Conservation (phyloP, 73 alveolate species). For the Paraurostyla sp. region DNA sequence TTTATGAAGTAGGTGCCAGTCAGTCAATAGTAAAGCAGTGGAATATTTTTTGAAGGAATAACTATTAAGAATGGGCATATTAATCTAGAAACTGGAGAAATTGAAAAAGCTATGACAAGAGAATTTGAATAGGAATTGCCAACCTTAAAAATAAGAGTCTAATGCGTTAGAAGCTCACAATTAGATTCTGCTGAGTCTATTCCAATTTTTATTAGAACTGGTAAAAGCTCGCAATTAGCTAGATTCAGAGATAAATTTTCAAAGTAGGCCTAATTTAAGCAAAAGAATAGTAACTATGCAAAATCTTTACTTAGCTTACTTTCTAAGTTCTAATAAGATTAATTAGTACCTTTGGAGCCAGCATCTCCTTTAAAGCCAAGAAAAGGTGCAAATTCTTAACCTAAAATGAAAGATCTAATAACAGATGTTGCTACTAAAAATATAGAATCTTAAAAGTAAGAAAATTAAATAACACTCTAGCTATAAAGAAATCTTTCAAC, state of each 20-base stretch:
- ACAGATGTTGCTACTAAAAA: not conserved
- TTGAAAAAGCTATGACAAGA: constrained; percentile 3
- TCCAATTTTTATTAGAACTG: constrained; percentile 2
- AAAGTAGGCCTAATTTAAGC: not conserved
- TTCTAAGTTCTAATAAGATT: not conserved
- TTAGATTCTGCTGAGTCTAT: not conserved
- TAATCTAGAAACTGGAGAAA: constrained; percentile 2
- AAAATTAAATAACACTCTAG: not conserved
- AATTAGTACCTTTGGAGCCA: not conserved
- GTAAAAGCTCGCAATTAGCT: not conserved
- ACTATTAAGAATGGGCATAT: constrained; percentile 8
- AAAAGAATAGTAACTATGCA: not conserved
- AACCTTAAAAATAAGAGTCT: not conserved
- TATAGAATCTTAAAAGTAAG: not conserved
- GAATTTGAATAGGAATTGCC: constrained; percentile 20
- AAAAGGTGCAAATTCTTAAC: not conserved
- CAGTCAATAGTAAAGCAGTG: not conserved
- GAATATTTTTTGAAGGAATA: constrained; percentile 13
- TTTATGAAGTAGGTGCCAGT: not conserved
- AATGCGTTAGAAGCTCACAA: not conserved
- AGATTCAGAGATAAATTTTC: not conserved
- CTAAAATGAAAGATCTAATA: not conserved
- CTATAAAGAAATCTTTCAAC: not conserved
- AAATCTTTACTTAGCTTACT: not conserved
- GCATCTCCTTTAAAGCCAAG: not conserved